Evolutionary conservation across 257 asterid genomes (phyloP), one percentile per base, ranked within the genome.

Genomic region (Hygrophila difformis): DNA sequence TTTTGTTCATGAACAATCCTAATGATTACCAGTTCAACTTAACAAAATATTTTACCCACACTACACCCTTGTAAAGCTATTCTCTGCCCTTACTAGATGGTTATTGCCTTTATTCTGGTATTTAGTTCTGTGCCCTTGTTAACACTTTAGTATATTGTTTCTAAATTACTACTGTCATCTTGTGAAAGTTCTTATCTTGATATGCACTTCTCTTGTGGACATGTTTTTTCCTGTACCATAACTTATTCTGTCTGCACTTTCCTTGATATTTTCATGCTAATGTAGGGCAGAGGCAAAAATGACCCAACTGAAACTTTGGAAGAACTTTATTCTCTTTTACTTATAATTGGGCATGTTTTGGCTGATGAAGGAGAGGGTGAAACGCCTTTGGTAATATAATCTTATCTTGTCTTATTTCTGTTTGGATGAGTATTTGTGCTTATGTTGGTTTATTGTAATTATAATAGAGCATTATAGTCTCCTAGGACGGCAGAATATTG

Each of bases 361-460:
- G 94, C 98, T 34, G 98, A 89, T 67, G 98, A 89, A 70, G 94
- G 87, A 47, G 77, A 65, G 68, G 87, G 98, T 49, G 98, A 89
- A 71, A 85, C 85, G 50, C 98, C 98, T 12, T 49, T 75, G 94
- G 96, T 89, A 77, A 77, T 42, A 18, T 19, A 19, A 4, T 18
- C 63, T 49, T 26, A 8, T 3, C 40, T 40, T 49, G 21, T 40
- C 36, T 39, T 36, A 20, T 31, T 44, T 40, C 8, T 59, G 49
- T 35, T 24, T 24, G 42, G 51, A 14, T 12, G 42, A 53, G 38
- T 33, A n/a, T 57, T 48, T 29, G 12, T 26, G 26, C 38, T 5
- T 12, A 53, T 26, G 8, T 26, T 26, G 31, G 8, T 26, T 26
- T 26, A 26, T 26, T 26, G n/a, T n/a, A n/a, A n/a, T n/a, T n/a